These are phyloP conservation scores for Coniferiporia sulphurascens DNA, from an alignment of 1,284 basidiomycete species.

Conservation along the genomic window DNA sequence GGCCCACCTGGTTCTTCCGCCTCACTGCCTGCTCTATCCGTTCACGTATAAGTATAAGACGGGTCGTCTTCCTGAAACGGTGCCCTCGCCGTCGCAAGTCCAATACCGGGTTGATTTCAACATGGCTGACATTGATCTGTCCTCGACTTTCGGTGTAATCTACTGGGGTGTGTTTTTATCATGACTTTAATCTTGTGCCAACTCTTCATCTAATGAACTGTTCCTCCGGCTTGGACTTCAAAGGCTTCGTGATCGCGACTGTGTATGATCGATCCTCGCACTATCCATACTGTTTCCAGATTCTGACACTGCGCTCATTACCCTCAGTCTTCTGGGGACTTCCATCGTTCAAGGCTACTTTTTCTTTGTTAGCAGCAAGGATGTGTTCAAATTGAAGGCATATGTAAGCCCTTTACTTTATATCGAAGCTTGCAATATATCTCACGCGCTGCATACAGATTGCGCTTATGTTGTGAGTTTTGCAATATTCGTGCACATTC, in stretches of 20 bases:
- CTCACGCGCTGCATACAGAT: not conserved
- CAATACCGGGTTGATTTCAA: not conserved
- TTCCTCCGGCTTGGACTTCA: not conserved
- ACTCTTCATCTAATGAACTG: not conserved
- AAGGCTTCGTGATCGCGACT: constrained; percentile 11
- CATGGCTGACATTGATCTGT: constrained; percentile 3
- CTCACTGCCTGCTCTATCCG: not conserved
- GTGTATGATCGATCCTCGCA: not conserved
- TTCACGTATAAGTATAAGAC: not conserved
- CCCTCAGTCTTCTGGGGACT: constrained; percentile 10
- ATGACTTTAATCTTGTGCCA: not conserved
- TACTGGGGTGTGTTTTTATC: constrained; percentile 11
- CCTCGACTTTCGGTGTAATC: constrained; percentile 10
- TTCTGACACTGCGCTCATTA: not conserved
- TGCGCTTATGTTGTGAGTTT: constrained; percentile 6
- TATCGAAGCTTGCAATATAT: not conserved
- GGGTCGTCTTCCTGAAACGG: not conserved
- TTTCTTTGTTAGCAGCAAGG: constrained; percentile 6
- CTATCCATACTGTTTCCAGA: not conserved
- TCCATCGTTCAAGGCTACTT: constrained; percentile 13
- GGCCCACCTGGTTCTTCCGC: not conserved
- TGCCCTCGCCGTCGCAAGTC: not conserved
- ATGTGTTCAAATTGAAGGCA: constrained; percentile 2
- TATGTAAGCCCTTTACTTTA: constrained; percentile 4
- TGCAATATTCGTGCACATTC: not conserved